Base-by-base conservation (phyloP, 2,329 filamentous ascomycete species). In the Clonostachys sp. region DNA sequence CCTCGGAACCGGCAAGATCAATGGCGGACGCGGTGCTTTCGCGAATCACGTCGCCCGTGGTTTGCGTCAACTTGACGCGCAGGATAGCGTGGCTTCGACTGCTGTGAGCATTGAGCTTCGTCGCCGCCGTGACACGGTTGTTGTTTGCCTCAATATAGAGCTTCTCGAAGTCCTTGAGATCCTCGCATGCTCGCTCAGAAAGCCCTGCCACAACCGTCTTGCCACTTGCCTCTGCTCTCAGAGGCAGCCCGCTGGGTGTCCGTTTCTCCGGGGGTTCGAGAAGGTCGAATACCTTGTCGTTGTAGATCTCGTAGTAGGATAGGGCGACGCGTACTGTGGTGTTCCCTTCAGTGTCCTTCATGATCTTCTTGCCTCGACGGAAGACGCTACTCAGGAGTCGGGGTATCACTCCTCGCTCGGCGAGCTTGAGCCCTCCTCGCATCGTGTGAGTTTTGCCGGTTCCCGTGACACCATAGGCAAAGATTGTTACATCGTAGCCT, bases 371-470 rank as follows among this genome's bases (percentile, higher is more conserved):
- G 53, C 86, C 86, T 50, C 89, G 78, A 43, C 92, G 81, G 64
- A 92, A 97, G 49, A 97, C 87, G 56, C 81, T 83, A 66, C 89
- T 95, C 41, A 96, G 76, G 48, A 96, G 71, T 50, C 91, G 77
- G 13, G 91, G 91, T 55, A 96, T 96, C 38, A 94, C 86, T 51
- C 91, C 91, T 56, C 91, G 80, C 48, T 96, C 91, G 6, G 87
- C 86, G 47, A 96, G 75, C 62, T 87, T 88, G 66, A 95, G 81
- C 38, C 91, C 91, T 54, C 91, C 91, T 53, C 91, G 85, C 91
- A 96, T 96, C 4, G 91, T 96, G 68, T 96, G 89, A 50, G 91
- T 96, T 71, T 96, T 96, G 48, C 91, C 91, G 1, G 91, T 95
- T 42, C 91, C 91, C 1, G 91, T 96, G 50, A 92, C 89, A 51